A percentile compares a stretch with the other conserved stretches of the same genome.
These are phyloP conservation scores for Phellinidium pouzarii DNA, from an alignment of 1,284 basidiomycete species.

Conservation along the genomic window DNA sequence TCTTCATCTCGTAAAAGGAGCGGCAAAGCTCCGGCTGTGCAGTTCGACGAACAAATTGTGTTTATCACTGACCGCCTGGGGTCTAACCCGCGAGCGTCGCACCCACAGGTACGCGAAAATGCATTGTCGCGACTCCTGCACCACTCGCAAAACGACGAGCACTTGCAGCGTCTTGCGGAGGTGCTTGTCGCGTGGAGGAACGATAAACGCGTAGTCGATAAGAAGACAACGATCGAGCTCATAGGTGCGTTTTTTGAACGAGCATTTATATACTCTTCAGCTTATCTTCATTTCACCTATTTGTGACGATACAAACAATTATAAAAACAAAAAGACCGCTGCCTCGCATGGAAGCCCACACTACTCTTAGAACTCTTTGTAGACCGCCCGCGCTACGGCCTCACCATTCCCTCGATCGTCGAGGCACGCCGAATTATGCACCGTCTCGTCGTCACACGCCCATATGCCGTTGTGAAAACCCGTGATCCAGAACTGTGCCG, in stretches of 20 bases:
- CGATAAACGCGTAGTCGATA: constrained; percentile 5
- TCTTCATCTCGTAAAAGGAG: not conserved
- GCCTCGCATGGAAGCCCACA: constrained; percentile 15
- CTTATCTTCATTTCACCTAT: no score
- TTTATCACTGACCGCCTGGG: constrained; percentile 10
- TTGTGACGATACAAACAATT: no score
- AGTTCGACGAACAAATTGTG: constrained; percentile 14
- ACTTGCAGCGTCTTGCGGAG: constrained; percentile 5
- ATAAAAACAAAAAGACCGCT: constrained; percentile 13
- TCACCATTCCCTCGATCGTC: constrained; percentile 20
- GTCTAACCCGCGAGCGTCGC: not conserved
- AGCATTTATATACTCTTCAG: not conserved
- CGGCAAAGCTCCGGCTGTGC: not conserved
- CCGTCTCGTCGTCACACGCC: constrained; percentile 12
- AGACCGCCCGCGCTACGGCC: constrained; percentile 20
- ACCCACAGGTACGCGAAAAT: constrained; percentile 10
- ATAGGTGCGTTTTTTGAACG: constrained; percentile 8
- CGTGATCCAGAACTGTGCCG: no score
- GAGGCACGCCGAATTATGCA: constrained; percentile 22
- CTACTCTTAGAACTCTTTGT: constrained; percentile 19
- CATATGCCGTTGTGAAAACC: not conserved
- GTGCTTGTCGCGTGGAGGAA: constrained; percentile 11
- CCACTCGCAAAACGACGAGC: constrained; percentile 1
- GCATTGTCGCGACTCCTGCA: constrained; percentile 12
- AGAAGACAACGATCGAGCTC: constrained; percentile 7